Evolutionary conservation across 106 monocot species (phyloP), one percentile per base, ranked within the genome.

Genomic region (Narthecium ossifragum): DNA sequence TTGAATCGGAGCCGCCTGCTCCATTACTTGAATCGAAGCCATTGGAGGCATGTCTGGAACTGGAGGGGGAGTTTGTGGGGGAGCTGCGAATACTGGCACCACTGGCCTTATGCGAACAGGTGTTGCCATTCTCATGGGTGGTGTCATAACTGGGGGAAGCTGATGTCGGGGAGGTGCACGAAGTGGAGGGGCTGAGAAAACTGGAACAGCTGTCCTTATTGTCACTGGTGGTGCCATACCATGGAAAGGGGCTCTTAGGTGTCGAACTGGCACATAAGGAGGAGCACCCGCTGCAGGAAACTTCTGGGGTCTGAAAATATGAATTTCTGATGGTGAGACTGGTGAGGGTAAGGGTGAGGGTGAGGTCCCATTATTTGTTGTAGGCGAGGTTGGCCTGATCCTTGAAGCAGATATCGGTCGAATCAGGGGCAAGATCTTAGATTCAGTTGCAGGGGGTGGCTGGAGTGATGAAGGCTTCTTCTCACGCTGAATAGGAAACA

Each of bases 161-260:
- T 74, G 71, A 62, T 45, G 71, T 30, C 55, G 45, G 1, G 59
- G 15, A 23, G 78, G 71, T 22, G 66, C 74, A 6, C 71, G 74
- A 11, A 61, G 67, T 8, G 84, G 88, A 1, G 98, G 91, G 6
- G 98, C 84, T 15, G 98, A 87, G 63, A 82, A 99, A 15, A 78
- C 78, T 2, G 98, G 98, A 26, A 91, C 81, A 0, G 98, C 66
- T 1, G 84, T 92, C 69, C 98, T 81, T 34, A 99, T 81, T 2
- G 88, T 99, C 36, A 99, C 88, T 5, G 90, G 84, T 21, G 86
- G 90, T 2, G 87, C 96, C 75, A 91, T 73, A n/a, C 65, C 79
- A 63, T 73, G 80, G 55, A 68, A 77, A 47, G 70, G 69, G 31
- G 68, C 58, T 43, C 69, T 60, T 37, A 64, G 71, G 26, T 85